phyloP scores from a whole-genome alignment of 176 grass and related monocot genomes.

The Ensete ventricosum region DNA sequence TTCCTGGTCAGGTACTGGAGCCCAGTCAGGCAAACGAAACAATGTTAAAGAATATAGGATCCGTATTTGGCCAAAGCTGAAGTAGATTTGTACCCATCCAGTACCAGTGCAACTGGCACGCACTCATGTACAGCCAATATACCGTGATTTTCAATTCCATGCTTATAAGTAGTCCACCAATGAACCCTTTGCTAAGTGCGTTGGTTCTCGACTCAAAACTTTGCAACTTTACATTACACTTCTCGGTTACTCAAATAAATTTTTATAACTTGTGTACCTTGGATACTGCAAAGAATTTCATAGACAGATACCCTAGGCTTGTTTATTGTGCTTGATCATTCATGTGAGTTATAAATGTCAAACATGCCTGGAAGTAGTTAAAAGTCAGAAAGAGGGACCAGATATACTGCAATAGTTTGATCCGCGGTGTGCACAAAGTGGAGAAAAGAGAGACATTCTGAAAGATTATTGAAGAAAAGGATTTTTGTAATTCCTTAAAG shows the following conservation, averaged over 20 bases:
- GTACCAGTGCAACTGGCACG: neutral
- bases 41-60: too few relatives aligned
- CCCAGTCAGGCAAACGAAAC: too few relatives aligned
- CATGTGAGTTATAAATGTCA: neutral
- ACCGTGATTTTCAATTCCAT: neutral
- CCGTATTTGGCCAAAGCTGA: too few relatives aligned
- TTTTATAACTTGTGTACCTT: neutral
- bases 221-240: neutral
- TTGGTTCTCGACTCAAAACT: neutral
- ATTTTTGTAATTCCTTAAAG: neutral
- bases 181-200: neutral
- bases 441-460: neutral
- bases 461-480: neutral
- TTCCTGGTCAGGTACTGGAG: too few relatives aligned
- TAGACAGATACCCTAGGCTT: neutral
- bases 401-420: neutral
- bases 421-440: neutral
- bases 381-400: neutral
- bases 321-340: neutral
- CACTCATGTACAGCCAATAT: neutral
- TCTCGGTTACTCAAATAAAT: neutral
- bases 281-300: neutral
- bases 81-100: too few relatives aligned
- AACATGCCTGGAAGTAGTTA: neutral
- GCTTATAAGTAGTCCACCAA: neutral